Evolutionary conservation across 2,329 filamentous ascomycete genomes (phyloP).

Genomic region (Epichloe typhina): DNA sequence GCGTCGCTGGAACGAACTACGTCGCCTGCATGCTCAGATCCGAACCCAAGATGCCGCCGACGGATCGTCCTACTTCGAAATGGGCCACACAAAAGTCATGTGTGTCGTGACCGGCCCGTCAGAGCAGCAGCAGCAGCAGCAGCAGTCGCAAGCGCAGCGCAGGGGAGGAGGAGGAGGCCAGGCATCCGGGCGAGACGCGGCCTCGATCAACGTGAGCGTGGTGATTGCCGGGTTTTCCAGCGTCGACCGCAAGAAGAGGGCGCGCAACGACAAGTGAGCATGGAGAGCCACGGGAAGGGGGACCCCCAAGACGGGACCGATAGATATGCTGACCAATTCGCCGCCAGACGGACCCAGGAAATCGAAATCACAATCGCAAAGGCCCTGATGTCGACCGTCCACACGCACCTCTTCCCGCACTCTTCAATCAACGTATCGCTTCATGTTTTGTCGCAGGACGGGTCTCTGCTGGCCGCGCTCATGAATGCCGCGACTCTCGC

Average conservation of each 20-base stretch:
- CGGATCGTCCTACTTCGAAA: slow-evolving; percentile 85
- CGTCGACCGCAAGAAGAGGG: slow-evolving; percentile 68
- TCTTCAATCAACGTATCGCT: slow-evolving; percentile 72
- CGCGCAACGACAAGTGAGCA: slow-evolving; percentile 62
- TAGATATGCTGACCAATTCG: background rate
- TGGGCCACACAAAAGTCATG: slow-evolving; percentile 95
- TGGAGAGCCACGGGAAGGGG: background rate
- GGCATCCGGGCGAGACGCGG: slow-evolving; percentile 30
- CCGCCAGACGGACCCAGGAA: slow-evolving; percentile 59
- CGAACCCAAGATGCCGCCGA: slow-evolving; percentile 86
- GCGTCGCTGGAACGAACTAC: slow-evolving; percentile 93
- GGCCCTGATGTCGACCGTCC: slow-evolving; percentile 64
- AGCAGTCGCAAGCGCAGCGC: slow-evolving; percentile 38
- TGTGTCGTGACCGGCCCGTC: slow-evolving; percentile 80
- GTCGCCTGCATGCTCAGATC: slow-evolving; percentile 76
- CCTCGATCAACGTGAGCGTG: slow-evolving; percentile 65
- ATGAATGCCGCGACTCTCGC: slow-evolving; percentile 87
- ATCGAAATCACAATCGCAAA: slow-evolving; percentile 67
- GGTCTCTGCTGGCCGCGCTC: slow-evolving; percentile 76
- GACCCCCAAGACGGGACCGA: too few species aligned
- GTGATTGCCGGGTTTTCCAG: slow-evolving; percentile 79
- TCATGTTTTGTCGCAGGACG: slow-evolving; percentile 81
- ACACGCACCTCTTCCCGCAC: slow-evolving; percentile 82
- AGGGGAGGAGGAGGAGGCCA: slow-evolving; percentile 21
- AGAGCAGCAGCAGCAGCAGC: slow-evolving; percentile 59